These are phyloP conservation scores for Albizia julibrissin DNA, from an alignment of 306 rosid species.

Conservation along the genomic window DNA sequence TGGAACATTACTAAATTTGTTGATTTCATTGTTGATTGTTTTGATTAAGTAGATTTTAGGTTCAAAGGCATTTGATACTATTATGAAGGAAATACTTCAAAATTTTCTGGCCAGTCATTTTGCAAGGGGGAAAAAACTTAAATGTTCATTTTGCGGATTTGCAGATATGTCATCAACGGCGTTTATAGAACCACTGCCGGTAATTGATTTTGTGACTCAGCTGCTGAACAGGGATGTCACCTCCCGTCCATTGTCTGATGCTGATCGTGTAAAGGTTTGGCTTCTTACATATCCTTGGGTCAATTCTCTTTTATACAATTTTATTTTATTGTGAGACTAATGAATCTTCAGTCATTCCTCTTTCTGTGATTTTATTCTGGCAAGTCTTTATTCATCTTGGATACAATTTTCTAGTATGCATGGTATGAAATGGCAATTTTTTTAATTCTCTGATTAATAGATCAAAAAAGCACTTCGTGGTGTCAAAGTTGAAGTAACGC, in stretches of 20 bases:
- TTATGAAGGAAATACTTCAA: background rate
- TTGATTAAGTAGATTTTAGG: background rate
- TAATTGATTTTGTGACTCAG: conserved; percentile 82
- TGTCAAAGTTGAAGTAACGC: conserved; percentile 95
- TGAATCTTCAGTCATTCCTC: background rate
- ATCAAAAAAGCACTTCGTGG: conserved; percentile 95
- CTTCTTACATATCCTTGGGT: conserved; percentile 5
- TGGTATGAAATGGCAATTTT: background rate
- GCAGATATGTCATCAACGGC: conserved; percentile 99
- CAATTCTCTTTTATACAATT: background rate
- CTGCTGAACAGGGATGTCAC: conserved; percentile 83
- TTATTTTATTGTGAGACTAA: background rate
- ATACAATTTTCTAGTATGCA: background rate
- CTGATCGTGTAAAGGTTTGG: conserved; percentile 90
- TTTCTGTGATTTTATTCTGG: background rate
- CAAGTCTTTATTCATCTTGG: background rate
- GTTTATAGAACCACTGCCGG: conserved; percentile 91
- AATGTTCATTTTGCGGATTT: background rate
- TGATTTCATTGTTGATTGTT: conserved; percentile 6
- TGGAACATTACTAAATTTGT: no score
- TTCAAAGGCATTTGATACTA: background rate
- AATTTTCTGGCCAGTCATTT: background rate
- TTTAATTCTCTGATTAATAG: conserved; percentile 41
- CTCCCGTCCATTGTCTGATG: conserved; percentile 77
- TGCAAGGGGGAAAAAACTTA: background rate